Evolutionary conservation across 257 asterid species (phyloP).

Genomic region (Nyctanthes arbortristis): DNA sequence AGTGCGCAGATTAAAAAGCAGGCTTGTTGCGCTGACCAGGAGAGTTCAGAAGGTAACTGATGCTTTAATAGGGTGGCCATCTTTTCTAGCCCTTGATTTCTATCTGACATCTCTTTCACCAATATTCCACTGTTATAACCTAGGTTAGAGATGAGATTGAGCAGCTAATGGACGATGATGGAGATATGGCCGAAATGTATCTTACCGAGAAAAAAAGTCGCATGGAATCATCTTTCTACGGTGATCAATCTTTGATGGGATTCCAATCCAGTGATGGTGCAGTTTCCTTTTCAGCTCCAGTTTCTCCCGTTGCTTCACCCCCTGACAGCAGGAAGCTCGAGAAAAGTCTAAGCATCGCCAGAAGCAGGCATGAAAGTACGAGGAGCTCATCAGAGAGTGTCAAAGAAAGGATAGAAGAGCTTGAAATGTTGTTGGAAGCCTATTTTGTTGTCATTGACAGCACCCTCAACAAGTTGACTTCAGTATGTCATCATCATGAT

Average conservation of each 20-base stretch:
- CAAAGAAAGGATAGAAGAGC: slow-evolving; percentile 74
- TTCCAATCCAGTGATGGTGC: slow-evolving; percentile 72
- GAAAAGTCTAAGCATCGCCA: slow-evolving; percentile 83
- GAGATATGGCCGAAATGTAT: slow-evolving; percentile 99
- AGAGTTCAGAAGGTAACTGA: slow-evolving; percentile 90
- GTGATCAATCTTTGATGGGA: slow-evolving; percentile 82
- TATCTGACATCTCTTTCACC: slow-evolving; percentile 25
- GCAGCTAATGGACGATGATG: slow-evolving; percentile 98
- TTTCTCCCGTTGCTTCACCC: slow-evolving; percentile 94
- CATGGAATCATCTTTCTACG: slow-evolving; percentile 73
- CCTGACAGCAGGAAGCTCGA: slow-evolving; percentile 88
- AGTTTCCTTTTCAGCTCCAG: slow-evolving; percentile 80
- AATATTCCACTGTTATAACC: slow-evolving; percentile 27
- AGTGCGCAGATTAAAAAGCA: slow-evolving; percentile 92
- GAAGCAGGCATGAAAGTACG: slow-evolving; percentile 94
- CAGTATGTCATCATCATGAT: slow-evolving; percentile 52
- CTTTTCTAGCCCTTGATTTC: slow-evolving; percentile 18
- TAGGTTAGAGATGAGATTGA: slow-evolving; percentile 99
- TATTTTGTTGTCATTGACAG: slow-evolving; percentile 98
- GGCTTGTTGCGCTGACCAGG: slow-evolving; percentile 95
- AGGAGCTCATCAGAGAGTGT: slow-evolving; percentile 84
- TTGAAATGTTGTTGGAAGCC: slow-evolving; percentile 98
- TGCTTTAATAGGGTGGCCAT: slow-evolving; percentile 14
- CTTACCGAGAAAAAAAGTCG: slow-evolving; percentile 89
- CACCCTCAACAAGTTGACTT: slow-evolving; percentile 94